Evolutionary conservation across 345 rosid genomes (phyloP), one percentile per base, ranked within the genome.

Genomic region (Rhizophora apiculata): DNA sequence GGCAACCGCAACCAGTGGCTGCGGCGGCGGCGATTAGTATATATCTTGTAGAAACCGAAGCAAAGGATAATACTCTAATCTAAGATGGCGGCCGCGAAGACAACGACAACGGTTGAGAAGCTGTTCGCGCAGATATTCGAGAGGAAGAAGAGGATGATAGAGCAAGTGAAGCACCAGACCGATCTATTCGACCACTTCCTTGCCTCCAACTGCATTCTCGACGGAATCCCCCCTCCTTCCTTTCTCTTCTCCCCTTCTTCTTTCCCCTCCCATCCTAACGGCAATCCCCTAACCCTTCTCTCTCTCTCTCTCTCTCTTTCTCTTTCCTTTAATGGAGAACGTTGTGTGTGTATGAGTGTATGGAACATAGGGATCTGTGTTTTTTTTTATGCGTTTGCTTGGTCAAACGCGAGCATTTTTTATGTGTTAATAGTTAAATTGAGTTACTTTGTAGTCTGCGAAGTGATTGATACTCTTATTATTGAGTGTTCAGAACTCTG

Each of bases 181-280:
- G 79, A 78, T 56, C 89, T 80, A 72, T 87, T 83, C 74, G 96
- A 95, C 59, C 86, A 83, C 13, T 82, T 83, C 55, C 88, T 90
- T 72, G 96, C 93, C 72, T 84, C 91, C 58, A 82, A 79, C 1
- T 91, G 95, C 58, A 74, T 89, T 67, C 80, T 95, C 36, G 83
- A 81, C 26, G 96, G 93, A 62, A 65, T 90, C 22, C 49, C 84
- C 43, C 94, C 94, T 78, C 99, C 98, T 56, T 31, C 92, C 3
- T 90, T 91, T 89, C 92, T 92, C 62, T 73, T 63, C 9, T 78
- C 82, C 57, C 82, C 85, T 11, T 43, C 49, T 15, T 58, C 37
- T 20, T 6, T 62, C 56, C 46, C 70, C 57, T 63, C 68, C n/a
- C 10, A 37, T 70, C 77, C 76, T 7, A 74, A 57, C 30, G 88